A percentile compares a stretch with the other conserved stretches of the same genome.
These are phyloP conservation scores for Starmerella cellae DNA, from an alignment of 805 yeast genomes.

Conservation along the genomic window DNA sequence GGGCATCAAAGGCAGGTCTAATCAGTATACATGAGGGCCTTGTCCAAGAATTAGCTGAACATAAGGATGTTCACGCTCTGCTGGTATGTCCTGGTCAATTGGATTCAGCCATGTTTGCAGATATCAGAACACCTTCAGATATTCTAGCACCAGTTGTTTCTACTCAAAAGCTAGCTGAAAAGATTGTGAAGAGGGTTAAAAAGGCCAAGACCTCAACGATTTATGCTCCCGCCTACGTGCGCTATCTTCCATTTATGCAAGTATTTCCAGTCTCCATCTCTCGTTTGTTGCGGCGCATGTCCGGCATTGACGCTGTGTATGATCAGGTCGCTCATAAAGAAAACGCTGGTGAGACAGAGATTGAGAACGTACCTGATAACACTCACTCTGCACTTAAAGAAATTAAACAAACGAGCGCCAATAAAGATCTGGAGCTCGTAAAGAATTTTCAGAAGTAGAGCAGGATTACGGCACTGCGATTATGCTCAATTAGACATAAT, in stretches of 20 bases:
- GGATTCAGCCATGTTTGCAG: conserved; percentile 57
- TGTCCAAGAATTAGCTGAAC: conserved; percentile 42
- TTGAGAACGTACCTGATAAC: no score
- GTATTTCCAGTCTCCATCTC: conserved; percentile 60
- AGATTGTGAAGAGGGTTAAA: conserved; percentile 42
- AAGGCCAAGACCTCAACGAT: conserved; percentile 55
- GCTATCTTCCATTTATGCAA: conserved; percentile 56
- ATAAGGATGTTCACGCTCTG: conserved; percentile 51
- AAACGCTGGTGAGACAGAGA: no score
- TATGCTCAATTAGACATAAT: no score
- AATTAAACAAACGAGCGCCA: no score
- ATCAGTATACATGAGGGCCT: conserved; percentile 76
- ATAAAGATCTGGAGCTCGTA: no score
- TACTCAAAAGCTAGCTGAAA: conserved; percentile 49
- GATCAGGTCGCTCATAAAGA: conserved; percentile 4
- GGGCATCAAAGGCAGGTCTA: conserved; percentile 80
- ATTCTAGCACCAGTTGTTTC: conserved; percentile 73
- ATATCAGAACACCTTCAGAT: conserved; percentile 59
- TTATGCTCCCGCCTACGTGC: conserved; percentile 63
- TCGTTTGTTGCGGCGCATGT: conserved; percentile 38
- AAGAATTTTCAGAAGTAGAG: no score
- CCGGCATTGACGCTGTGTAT: conserved; percentile 51
- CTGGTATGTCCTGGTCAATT: conserved; percentile 82
- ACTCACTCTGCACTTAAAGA: no score
- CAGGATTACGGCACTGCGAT: no score